A percentile compares a stretch with the other conserved stretches of the same genome.
Conservation (phyloP, 2,329 filamentous ascomycete species). For the Dothidotthia symphoricarpi region DNA sequence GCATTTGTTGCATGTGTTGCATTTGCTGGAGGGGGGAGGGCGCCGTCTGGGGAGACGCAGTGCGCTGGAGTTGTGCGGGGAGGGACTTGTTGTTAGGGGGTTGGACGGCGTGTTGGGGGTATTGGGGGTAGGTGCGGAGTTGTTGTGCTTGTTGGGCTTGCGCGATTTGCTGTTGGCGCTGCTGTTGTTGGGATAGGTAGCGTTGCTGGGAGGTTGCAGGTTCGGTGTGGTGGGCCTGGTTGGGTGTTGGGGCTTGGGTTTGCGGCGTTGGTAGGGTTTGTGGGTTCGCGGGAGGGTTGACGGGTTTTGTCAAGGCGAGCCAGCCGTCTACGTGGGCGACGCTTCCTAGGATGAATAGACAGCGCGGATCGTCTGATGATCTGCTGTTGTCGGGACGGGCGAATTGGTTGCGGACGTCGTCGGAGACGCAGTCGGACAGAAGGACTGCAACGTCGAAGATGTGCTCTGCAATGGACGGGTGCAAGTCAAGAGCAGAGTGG, state of each 20-base stretch:
- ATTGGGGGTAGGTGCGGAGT: slow-evolving; percentile 26
- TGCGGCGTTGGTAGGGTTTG: slow-evolving; percentile 18
- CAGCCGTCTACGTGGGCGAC: slow-evolving; percentile 40
- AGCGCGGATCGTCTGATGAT: slow-evolving; percentile 33
- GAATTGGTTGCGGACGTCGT: slow-evolving; percentile 40
- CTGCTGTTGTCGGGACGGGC: slow-evolving; percentile 27
- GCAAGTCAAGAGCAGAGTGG: slow-evolving; percentile 39
- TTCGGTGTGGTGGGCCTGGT: slow-evolving; percentile 20
- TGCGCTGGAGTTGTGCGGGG: slow-evolving; percentile 32
- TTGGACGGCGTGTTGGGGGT: slow-evolving; percentile 23
- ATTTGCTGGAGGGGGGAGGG: slow-evolving; percentile 22
- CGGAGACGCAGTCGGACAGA: slow-evolving; percentile 44
- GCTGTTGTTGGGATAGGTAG: slow-evolving; percentile 27
- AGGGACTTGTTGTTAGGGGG: slow-evolving; percentile 32
- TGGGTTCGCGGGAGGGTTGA: slow-evolving; percentile 13
- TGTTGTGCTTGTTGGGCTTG: slow-evolving; percentile 26
- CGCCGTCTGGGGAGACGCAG: slow-evolving; percentile 19
- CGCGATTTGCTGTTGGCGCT: slow-evolving; percentile 23
- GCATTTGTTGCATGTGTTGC: slow-evolving; percentile 35
- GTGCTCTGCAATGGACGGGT: slow-evolving; percentile 40
- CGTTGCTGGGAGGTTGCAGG: slow-evolving; percentile 26
- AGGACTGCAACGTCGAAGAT: slow-evolving; percentile 46
- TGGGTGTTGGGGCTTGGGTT: slow-evolving; percentile 13
- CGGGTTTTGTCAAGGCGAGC: slow-evolving; percentile 43
- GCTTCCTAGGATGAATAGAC: slow-evolving; percentile 44